Evolutionary conservation across 2,329 filamentous ascomycete genomes (phyloP).

Genomic region (Rutstroemia sp.): DNA sequence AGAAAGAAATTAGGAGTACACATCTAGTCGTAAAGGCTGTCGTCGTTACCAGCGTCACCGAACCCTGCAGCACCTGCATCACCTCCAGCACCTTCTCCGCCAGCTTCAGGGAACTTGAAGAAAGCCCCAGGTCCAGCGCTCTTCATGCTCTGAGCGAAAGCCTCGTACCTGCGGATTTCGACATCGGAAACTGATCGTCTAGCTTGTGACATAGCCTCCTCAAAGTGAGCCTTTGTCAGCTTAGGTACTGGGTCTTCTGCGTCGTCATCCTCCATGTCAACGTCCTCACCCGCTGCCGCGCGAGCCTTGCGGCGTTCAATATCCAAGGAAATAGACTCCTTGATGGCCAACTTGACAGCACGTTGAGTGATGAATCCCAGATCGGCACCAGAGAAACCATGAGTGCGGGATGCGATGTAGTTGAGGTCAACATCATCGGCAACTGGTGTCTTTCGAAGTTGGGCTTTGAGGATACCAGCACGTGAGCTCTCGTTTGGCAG

Average conservation of each 20-base stretch:
- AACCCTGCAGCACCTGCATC: constrained; percentile 51
- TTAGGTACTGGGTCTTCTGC: constrained; percentile 90
- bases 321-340: constrained; percentile 83
- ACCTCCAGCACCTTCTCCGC: constrained; percentile 45
- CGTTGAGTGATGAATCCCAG: constrained; percentile 98
- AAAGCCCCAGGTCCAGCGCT: constrained; percentile 90
- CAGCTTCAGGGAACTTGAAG: constrained; percentile 85
- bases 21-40: constrained; percentile 89
- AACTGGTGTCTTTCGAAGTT: constrained; percentile 97
- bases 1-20: constrained; percentile 26
- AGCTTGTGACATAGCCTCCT: constrained; percentile 95
- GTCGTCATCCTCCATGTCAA: constrained; percentile 75
- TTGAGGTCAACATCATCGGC: constrained; percentile 77
- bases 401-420: constrained; percentile 93
- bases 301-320: constrained; percentile 87
- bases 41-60: constrained; percentile 85
- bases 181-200: constrained; percentile 92
- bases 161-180: constrained; percentile 96
- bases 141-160: constrained; percentile 99
- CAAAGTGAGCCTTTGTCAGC: constrained; percentile 93
- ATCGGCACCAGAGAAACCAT: constrained; percentile 99
- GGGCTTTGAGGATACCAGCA: constrained; percentile 83
- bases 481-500: constrained; percentile 88
- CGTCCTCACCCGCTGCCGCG: constrained; percentile 74
- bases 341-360: constrained; percentile 98